Conservation (phyloP, 2,329 filamentous ascomycete genomes). For the Penicillium sp. region DNA sequence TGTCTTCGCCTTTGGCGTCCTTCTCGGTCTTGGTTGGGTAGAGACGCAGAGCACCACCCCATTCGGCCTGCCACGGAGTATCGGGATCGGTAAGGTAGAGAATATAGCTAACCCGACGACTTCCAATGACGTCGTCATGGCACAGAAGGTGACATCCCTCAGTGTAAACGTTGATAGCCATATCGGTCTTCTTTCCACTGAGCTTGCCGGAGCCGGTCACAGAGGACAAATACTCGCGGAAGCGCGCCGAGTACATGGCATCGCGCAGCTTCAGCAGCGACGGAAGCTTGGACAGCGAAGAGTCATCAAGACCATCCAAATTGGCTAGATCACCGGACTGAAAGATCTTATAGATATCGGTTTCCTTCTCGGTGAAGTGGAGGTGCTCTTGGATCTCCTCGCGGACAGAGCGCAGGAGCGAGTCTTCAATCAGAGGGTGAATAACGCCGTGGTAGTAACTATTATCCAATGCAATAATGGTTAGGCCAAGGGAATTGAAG, state of each 20-base stretch:
- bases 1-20: conserved; percentile 68
- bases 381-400: conserved; percentile 86
- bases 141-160: conserved; percentile 93
- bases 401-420: conserved; percentile 80
- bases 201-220: conserved; percentile 84
- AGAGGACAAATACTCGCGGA: conserved; percentile 81
- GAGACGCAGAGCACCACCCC: conserved; percentile 87
- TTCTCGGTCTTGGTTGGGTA: conserved; percentile 69
- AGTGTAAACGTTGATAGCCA: conserved; percentile 98
- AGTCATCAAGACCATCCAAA: conserved; percentile 86
- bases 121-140: conserved; percentile 99
- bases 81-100: conserved; percentile 94
- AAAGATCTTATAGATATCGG: conserved; percentile 99
- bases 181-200: conserved; percentile 92
- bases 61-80: conserved; percentile 81
- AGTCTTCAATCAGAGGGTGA: conserved; percentile 71
- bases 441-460: conserved; percentile 94
- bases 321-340: conserved; percentile 97
- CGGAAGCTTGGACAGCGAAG: conserved; percentile 78
- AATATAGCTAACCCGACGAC: conserved; percentile 91
- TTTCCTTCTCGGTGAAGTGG: conserved; percentile 96
- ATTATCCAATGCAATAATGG: neutral
- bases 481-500: neutral
- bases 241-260: conserved; percentile 84
- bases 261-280: conserved; percentile 91